phyloP scores from a whole-genome alignment of 2,329 filamentous ascomycete species.

The Paracoccidioides brasiliensis region DNA sequence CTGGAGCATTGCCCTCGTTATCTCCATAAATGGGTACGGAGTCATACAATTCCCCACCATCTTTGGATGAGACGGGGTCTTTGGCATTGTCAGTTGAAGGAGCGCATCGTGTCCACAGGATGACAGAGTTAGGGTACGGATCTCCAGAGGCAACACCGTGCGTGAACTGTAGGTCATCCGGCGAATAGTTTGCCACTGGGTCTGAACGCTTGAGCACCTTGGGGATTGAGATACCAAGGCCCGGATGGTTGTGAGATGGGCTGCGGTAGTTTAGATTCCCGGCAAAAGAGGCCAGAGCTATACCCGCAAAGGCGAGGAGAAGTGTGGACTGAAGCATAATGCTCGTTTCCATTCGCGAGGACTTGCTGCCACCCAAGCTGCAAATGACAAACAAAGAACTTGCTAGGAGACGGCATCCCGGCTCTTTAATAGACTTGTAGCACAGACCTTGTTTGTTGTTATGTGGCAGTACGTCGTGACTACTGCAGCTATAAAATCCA shows the following conservation, averaged over 20 bases:
- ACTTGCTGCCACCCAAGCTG: neutral
- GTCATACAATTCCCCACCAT: constrained; percentile 40
- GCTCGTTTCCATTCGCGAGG: neutral
- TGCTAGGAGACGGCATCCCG: neutral
- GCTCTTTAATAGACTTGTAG: neutral
- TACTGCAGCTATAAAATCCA: neutral
- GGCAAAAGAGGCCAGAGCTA: neutral
- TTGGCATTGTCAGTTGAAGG: constrained; percentile 33
- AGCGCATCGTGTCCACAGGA: constrained; percentile 31
- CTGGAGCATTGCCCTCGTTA: constrained; percentile 2
- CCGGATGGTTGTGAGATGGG: constrained; percentile 50
- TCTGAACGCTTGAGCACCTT: constrained; percentile 45
- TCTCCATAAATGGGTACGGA: constrained; percentile 25
- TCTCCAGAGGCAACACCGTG: constrained; percentile 45
- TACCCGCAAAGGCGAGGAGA: neutral
- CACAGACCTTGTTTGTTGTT: too few species aligned
- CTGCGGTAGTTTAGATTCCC: constrained; percentile 42
- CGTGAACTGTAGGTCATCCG: constrained; percentile 46
- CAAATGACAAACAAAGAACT: neutral
- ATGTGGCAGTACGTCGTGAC: neutral
- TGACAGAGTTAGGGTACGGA: constrained; percentile 30
- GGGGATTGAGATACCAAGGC: constrained; percentile 49
- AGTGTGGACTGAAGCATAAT: neutral
- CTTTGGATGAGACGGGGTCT: constrained; percentile 37
- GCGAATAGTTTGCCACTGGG: constrained; percentile 15